Percentiles rank a stretch among this genome's conserved stretches.
Conservation (phyloP, 305 asterid genomes). For the Euphrasia arctica region DNA sequence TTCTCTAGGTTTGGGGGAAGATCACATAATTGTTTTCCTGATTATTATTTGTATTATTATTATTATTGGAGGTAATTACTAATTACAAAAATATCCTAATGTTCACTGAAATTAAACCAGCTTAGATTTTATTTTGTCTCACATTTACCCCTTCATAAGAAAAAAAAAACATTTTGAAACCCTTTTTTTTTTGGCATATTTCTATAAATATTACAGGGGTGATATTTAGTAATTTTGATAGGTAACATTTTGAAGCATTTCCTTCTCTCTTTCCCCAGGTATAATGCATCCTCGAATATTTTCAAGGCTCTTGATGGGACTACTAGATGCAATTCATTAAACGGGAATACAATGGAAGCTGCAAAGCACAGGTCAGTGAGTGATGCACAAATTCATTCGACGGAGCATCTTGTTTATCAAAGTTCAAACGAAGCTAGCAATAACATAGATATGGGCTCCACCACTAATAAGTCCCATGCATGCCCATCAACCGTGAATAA, state of each 20-base stretch:
- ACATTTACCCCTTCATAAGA: too few relatives aligned
- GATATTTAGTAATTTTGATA: neutral
- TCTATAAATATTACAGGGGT: neutral
- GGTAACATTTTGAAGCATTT: slow-evolving; percentile 13
- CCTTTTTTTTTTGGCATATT: neutral
- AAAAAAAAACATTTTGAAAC: too few relatives aligned
- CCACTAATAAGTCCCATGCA: slow-evolving; percentile 36
- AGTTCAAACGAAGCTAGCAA: slow-evolving; percentile 35
- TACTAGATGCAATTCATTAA: slow-evolving; percentile 25
- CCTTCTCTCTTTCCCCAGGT: slow-evolving; percentile 41
- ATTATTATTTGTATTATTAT: neutral
- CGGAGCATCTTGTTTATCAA: slow-evolving; percentile 20
- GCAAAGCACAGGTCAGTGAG: slow-evolving; percentile 28
- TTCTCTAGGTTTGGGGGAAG: slow-evolving; percentile 50
- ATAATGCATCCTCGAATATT: slow-evolving; percentile 41
- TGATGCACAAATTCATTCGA: slow-evolving; percentile 23
- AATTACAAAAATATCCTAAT: neutral
- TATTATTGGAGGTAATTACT: neutral
- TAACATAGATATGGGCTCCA: slow-evolving; percentile 44
- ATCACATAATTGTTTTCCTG: neutral
- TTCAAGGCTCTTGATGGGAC: slow-evolving; percentile 32
- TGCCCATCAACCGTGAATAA: neutral
- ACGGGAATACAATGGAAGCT: slow-evolving; percentile 33
- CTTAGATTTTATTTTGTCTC: neutral
- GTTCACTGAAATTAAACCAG: neutral